Base-by-base conservation (phyloP, 768 basidiomycete genomes). In the Phaffia australis region DNA sequence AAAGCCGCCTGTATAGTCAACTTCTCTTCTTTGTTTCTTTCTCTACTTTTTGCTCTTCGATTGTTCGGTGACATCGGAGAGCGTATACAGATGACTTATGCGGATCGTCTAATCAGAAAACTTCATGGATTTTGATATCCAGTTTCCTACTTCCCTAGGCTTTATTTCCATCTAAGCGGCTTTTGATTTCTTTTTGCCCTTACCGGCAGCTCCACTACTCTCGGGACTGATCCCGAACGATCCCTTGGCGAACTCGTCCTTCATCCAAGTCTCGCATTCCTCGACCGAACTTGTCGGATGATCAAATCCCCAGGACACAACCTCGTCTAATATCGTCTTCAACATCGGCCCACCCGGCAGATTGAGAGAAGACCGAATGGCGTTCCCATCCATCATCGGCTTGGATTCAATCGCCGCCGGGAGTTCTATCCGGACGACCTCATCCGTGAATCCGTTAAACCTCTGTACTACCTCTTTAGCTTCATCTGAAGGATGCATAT, bases 221-320 rank as follows among this genome's bases (percentile, higher is more conserved):
- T 42, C 35, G 35, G 35, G 35, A 4, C 4, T 11, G 11, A 54
- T 15, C 4, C 29, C 23, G 50, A 63, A 63, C 5, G 49, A n/a
- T 35, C 61, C 61, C 4, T 35, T 21, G 8, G 61, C 61, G 30
- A 52, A 52, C 50, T 85, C 82, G n/a, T 76, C 75, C 65, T 77
- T 76, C 52, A 97, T 77, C 89, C 89, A 95, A 16, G 74, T 74
- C 32, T 79, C 74, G 73, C 90, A 92, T 4, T 84, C 82, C 6
- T 83, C 85, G 72, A 83, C 83, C 4, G 83, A 81, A 0, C 80
- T 81, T 1, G 79, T 72, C 0, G 92, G 89, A 74, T 91, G 78
- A 47, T 83, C 85, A 8, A 98, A 80, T 71, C 92, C 90, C 93
- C 92, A 98, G 68, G 85, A 82, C 23, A 89, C 73, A 29, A 97